Conservation (phyloP, 2,329 filamentous ascomycete species). For the Fusarium nodosum region DNA sequence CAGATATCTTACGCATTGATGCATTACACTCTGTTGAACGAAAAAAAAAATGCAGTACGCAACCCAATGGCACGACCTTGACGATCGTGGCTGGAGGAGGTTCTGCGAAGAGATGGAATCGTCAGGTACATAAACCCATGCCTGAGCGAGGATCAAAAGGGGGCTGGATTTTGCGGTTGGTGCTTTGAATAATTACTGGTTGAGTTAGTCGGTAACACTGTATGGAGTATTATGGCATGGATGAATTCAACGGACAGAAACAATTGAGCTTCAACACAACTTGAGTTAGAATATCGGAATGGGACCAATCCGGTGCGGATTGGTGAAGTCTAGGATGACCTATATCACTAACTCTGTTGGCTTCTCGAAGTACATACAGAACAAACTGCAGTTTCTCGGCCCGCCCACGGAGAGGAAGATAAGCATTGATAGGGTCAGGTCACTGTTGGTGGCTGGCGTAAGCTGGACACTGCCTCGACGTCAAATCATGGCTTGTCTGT, state of each 20-base stretch:
- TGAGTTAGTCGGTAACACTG: slow-evolving; percentile 42
- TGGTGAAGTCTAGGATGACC: slow-evolving; percentile 8
- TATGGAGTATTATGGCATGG: slow-evolving; percentile 42
- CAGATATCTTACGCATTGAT: slow-evolving; percentile 40
- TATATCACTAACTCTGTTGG: slow-evolving; percentile 30
- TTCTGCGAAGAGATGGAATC: slow-evolving; percentile 26
- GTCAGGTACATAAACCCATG: slow-evolving; percentile 24
- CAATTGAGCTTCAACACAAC: slow-evolving; percentile 42
- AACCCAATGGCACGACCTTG: slow-evolving; percentile 22
- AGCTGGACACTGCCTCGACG: slow-evolving; percentile 34
- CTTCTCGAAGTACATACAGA: slow-evolving; percentile 5
- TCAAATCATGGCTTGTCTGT: slow-evolving; percentile 27
- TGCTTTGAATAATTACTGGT: slow-evolving; percentile 36
- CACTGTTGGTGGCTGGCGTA: slow-evolving; percentile 38
- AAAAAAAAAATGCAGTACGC: slow-evolving; percentile 24
- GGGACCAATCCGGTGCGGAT: slow-evolving; percentile 33
- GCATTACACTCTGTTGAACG: slow-evolving; percentile 32
- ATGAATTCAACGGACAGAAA: slow-evolving; percentile 42
- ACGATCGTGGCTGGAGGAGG: slow-evolving; percentile 29
- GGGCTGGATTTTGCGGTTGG: slow-evolving; percentile 44
- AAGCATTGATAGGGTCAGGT: slow-evolving; percentile 23
- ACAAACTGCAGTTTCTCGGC: neutral
- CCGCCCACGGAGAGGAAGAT: slow-evolving; percentile 15
- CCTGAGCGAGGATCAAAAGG: slow-evolving; percentile 35
- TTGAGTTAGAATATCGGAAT: slow-evolving; percentile 38